Percentiles rank a stretch among this genome's conserved stretches.
phyloP scores from a whole-genome alignment of 257 asterid genomes.

The Przewalskia tangutica region DNA sequence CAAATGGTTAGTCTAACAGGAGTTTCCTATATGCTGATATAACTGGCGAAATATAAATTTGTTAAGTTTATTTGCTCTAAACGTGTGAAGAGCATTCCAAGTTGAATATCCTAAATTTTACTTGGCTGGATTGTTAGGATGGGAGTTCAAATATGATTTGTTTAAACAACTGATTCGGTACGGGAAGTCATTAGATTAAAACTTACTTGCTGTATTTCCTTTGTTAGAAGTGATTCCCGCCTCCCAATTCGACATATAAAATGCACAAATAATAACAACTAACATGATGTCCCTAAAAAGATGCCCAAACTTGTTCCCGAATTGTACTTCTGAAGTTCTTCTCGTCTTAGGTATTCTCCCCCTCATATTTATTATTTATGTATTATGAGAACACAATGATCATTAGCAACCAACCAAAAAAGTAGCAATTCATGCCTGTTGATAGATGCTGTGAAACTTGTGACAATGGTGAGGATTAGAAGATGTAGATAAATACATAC shows the following conservation, averaged over 20 bases:
- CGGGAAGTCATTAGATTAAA: neutral
- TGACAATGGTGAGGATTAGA: neutral
- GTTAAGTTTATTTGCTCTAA: neutral
- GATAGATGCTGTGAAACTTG: neutral
- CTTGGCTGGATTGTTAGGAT: neutral
- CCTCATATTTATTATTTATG: neutral
- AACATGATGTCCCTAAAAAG: neutral
- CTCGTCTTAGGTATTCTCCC: neutral
- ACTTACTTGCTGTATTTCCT: neutral
- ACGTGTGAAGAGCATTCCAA: neutral
- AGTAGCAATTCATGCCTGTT: neutral
- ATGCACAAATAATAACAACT: neutral
- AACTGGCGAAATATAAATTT: neutral
- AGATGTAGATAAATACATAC: neutral
- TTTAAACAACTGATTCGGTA: neutral
- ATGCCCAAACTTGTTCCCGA: neutral
- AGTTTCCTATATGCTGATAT: neutral
- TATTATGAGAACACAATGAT: neutral
- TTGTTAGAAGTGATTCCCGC: neutral
- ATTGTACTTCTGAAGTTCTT: neutral
- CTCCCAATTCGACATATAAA: neutral
- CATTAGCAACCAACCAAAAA: neutral
- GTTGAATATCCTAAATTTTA: neutral
- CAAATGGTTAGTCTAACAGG: slow-evolving; percentile 61
- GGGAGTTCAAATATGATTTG: neutral